Base-by-base conservation (phyloP, 208 protist species). In the Crithidia mellificae region DNA sequence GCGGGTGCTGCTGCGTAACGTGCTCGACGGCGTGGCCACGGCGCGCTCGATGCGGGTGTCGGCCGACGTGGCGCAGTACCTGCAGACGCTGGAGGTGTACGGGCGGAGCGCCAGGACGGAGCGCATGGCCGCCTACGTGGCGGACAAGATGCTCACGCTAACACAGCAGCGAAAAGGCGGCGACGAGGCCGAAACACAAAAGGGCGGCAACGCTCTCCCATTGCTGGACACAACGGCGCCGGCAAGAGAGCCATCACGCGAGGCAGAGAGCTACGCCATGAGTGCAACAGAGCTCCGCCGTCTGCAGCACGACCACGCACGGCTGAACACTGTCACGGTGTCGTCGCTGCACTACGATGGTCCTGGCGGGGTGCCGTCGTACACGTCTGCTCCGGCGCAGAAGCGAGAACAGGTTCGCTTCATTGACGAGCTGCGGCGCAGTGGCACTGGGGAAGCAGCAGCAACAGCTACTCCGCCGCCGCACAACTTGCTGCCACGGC, bases 381-480 rank as follows among this genome's bases (percentile, higher is more conserved):
- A 96, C 78, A 88, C 87, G 5, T 84, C 53, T 19, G 87, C 92
- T 55, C 85, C 88, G 15, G 46, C 65, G 15, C 70, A 59, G 46
- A 92, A 86, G 57, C 68, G 91, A n/a, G 83, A 80, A 53, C 87
- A 96, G 62, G 81, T 92, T 20, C 83, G 74, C 24, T 91, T 89
- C 51, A 88, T 96, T 57, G 81, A 91, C 34, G 71, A 92, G 32
- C 27, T 78, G 47, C 72, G 50, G 50, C 78, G 69, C 38, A 53
- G 51, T 43, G 65, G 22, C 34, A 24, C 50, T 1, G n/a, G n/a
- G n/a, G 12, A 63, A 5, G 44, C 22, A 3, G 43, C 38, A 5
- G 11, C 44, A 2, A 11, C 57, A 24, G 6, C 9, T 0, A 30
- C 38, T 3, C 41, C 56, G 19, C 12, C 27, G 0, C 34, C 34